Base-by-base conservation (phyloP, 1,139 yeast genomes). In the Candida smagusa region DNA sequence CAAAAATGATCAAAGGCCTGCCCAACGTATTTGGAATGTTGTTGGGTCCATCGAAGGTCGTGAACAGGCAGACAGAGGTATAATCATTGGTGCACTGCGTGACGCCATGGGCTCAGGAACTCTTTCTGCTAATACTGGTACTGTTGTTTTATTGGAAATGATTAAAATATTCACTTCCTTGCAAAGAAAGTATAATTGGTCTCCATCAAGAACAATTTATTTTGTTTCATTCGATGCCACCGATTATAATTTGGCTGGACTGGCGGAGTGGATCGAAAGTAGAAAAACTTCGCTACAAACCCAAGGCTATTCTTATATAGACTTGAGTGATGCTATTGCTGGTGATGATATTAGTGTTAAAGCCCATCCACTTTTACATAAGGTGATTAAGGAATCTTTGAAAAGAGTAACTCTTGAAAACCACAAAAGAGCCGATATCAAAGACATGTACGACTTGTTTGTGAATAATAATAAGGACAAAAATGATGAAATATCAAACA, bases 201-300 rank as follows among this genome's bases (percentile, higher is more conserved):
- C 72, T 32, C 97, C 98, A 0, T 59, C 90, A 22, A 74, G 98
- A 52, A 72, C 92, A 1, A 79, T 92, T 7, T 82, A 83, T 51
- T 89, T 92, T 61, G 79, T 81, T 0, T 87, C 96, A 2, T 89
- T 88, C 70, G 96, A 90, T 51, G 97, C 87, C 0, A 70, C 85
- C 0, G 81, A 84, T 44, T 89, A 84, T 53, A 90, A 89, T 52
- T 65, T 76, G 49, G 95, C 94, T 0, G 98, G 98, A 0, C 73
- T 89, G 29, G 74, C 94, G 0, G 94, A 85, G 52, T 81, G 92
- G 79, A 74, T 84, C 6, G 88, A 85, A 50, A 66, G 70, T 29
- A 74, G 77, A 43, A 60, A 68, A 19, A 74, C 74, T 16, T 70
- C 68, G 30, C 63, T 88, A 27, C 63, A 71, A 41, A 69, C 76